A percentile compares a stretch with the other conserved stretches of the same genome.
phyloP scores from a whole-genome alignment of 768 basidiomycete species.

The Hypholoma sublateritium region DNA sequence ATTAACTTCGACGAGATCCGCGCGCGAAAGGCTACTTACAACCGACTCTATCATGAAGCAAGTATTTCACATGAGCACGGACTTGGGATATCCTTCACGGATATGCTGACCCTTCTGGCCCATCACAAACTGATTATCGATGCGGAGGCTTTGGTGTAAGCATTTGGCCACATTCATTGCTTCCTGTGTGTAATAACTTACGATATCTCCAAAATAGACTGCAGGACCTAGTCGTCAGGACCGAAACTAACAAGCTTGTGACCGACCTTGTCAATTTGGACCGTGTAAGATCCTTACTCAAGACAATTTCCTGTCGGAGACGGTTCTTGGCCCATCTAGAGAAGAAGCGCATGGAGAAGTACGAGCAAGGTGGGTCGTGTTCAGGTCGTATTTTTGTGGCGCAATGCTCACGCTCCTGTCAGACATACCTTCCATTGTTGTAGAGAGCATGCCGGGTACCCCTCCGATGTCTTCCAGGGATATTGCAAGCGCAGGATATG shows the following conservation, averaged over 20 bases:
- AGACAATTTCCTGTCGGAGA: constrained; percentile 70
- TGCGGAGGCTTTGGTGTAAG: constrained; percentile 84
- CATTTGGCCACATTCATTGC: constrained; percentile 13
- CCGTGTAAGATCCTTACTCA: constrained; percentile 77
- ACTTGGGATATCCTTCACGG: constrained; percentile 86
- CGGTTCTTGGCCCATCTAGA: constrained; percentile 59
- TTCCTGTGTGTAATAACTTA: constrained; percentile 3
- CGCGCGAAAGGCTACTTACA: constrained; percentile 68
- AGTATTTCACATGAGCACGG: constrained; percentile 66
- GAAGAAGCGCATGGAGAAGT: constrained; percentile 33
- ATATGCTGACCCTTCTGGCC: constrained; percentile 83
- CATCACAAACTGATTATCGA: constrained; percentile 94
- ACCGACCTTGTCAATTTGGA: constrained; percentile 85
- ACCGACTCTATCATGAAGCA: constrained; percentile 86
- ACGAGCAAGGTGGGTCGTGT: constrained; percentile 38
- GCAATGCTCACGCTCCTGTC: constrained; percentile 4
- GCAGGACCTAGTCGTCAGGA: constrained; percentile 76
- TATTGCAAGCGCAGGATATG: constrained; percentile 46
- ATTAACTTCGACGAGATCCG: constrained; percentile 69
- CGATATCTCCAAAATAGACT: constrained; percentile 44
- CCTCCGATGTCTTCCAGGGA: constrained; percentile 54
- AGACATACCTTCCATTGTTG: constrained; percentile 75
- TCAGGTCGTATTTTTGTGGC: not conserved
- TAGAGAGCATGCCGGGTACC: constrained; percentile 56
- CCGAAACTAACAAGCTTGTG: constrained; percentile 77